Base-by-base conservation (phyloP, 2,329 filamentous ascomycete genomes). In the Colletotrichum sp. region DNA sequence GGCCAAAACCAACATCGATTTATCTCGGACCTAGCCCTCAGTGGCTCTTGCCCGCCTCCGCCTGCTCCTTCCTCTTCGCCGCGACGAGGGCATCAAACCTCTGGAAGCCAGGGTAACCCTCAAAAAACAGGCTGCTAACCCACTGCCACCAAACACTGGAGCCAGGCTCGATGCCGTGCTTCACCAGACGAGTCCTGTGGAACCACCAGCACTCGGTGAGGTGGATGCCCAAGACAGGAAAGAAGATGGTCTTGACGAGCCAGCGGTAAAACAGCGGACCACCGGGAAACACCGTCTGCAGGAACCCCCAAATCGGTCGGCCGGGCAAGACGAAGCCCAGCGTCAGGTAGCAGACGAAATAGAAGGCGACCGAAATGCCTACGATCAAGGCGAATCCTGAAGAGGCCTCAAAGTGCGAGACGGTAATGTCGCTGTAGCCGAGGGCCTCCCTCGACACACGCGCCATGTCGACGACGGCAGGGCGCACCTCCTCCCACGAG, bases 381-480 rank as follows among this genome's bases (percentile, higher is more conserved):
- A 92, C 85, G 24, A 90, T 80, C 8, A 88, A 80, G 52, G 93
- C 91, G 16, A 87, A 78, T 1, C 85, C 85, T 6, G 80, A 76
- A 0, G 90, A 89, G 0, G 82, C 77, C 10, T 81, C 77, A 80
- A 87, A 92, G 55, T 78, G 75, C 8, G 81, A 82, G 77, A 91
- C 81, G 71, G 81, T 82, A 48, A 88, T 80, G 80, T 87, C 80
- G 87, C 90, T 80, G 80, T 94, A 88, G 18, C 90, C 92, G 15
- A 98, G 90, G 2, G 85, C 89, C 36, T 85, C 79, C 39, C 94
- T 89, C 79, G 90, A 81, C 81, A 83, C 81, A 86, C 92, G 78
- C 84, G 90, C 83, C 92, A 98, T 94, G 68, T 92, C 91, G 65
- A 98, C 92, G 55, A 96, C 87, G 68, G 94, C 91, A 63, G 90